Base-by-base conservation (phyloP, 148 eudicot species). In the Suaeda aralocaspica region DNA sequence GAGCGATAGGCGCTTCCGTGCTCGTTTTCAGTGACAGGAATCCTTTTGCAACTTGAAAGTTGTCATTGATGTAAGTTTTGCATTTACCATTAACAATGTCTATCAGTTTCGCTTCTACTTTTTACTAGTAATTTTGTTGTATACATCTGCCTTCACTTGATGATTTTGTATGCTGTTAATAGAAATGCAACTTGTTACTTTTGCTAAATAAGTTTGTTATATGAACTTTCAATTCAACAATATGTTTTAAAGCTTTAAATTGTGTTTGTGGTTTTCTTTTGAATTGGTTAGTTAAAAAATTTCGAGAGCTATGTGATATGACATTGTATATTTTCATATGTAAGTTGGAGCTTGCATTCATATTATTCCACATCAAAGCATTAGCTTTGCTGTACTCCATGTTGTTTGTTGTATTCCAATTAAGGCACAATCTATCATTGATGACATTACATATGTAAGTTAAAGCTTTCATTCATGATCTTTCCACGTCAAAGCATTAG, bases 121-220 rank as follows among this genome's bases (percentile, higher is more conserved):
- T 50, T 14, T 55, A 4, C 1, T 15, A 7, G 9, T 55, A 22
- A 55, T 2, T 13, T 16, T 57, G 33, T 29, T 57, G 61, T 14
- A 15, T 57, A 26, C 3, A 5, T 56, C 10, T 55, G 67, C 66
- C 24, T 16, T 26, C 21, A 44, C 36, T 28, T 61, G 44, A 41
- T 53, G 22, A 2, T 22, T 24, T 36, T 53, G 57, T 39, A 36
- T 36, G 8, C 8, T 36, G 21, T 31, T 31, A 4, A 18, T 6
- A 31, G n/a, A 31, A 33, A 34, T 49, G 59, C 67, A 71, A 61
- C 48, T 71, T 71, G 74, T 45, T 50, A 21, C 41, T 30, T 31
- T 48, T 48, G 28, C 36, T 31, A n/a, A n/a, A n/a, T n/a, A n/a
- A n/a, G n/a, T n/a, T 59, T 50, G 34, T 60, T 61, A 36, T 51